Base-by-base conservation (phyloP, 768 basidiomycete genomes). In the Cytidiella melzeri region DNA sequence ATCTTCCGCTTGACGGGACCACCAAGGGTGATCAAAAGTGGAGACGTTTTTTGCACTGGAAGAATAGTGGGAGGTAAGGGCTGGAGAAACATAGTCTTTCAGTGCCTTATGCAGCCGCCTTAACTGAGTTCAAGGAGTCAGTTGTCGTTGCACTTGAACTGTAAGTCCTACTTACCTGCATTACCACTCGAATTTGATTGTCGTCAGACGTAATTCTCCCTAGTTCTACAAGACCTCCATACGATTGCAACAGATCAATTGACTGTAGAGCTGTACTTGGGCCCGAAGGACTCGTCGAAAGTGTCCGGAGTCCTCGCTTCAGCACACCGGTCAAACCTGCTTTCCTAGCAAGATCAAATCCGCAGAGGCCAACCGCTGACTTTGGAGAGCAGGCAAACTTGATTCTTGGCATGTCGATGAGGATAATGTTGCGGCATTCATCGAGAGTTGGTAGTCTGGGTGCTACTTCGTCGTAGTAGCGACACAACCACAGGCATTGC, bases 101-200 rank as follows among this genome's bases (percentile, higher is more conserved):
- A 80, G 61, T 11, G 70, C 67, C n/a, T 64, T 68, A 34, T 73
- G 70, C 5, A 83, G 62, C 40, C 72, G 71, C 43, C 74, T 64
- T 0, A 80, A 69, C 79, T 80, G 30, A 7, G 30, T 34, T 7
- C 30, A 34, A 34, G 15, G 9, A 34, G 30, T 34, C 30, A 34
- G 30, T 15, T 34, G 30, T 34, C 9, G 30, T 34, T 15, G 9
- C 30, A 34, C 30, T 7, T 15, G 15, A 34, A 34, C 15, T 7
- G 15, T 34, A 7, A 25, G 41, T 23, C 41, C 47, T 21, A 41
- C 60, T 20, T 47, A 77, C 80, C 69, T 75, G 69, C 65, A 77
- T 75, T 15, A 79, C 64, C 10, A 69, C 72, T 19, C 78, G 59
- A 28, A 81, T 67, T 55, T 81, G 80, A 43, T 78, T 75, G 39